These are phyloP conservation scores for Metschnikowia chrysomelidarum DNA, from an alignment of 805 yeast genomes.

Conservation along the genomic window DNA sequence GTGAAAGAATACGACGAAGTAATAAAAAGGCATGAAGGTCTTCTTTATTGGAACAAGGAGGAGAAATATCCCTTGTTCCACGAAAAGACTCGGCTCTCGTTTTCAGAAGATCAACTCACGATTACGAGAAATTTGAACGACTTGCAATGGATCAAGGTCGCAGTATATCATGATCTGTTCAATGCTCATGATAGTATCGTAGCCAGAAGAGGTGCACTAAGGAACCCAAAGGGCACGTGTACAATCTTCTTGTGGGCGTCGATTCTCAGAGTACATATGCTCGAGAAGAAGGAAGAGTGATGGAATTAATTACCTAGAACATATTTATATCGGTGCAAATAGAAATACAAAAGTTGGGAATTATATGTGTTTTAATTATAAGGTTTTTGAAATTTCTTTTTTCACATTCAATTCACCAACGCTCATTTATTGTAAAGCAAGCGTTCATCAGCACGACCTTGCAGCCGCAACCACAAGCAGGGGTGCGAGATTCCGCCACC, in stretches of 20 bases:
- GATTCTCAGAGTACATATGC: conserved; percentile 31
- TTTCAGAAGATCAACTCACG: conserved; percentile 34
- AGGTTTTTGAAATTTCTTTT: too few species aligned
- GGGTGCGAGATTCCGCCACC: too few species aligned
- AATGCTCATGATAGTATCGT: conserved; percentile 89
- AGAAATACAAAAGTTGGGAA: too few species aligned
- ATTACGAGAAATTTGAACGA: conserved; percentile 57
- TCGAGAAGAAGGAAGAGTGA: conserved; percentile 6
- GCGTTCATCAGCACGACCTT: too few species aligned
- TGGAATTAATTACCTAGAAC: neutral
- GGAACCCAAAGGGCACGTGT: conserved; percentile 52
- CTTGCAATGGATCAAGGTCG: conserved; percentile 74
- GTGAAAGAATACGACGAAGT: conserved; percentile 3
- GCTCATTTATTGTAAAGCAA: too few species aligned
- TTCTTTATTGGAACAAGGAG: conserved; percentile 1
- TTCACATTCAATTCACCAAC: too few species aligned
- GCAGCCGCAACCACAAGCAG: too few species aligned
- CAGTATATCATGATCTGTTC: conserved; percentile 65
- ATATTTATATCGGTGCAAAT: neutral
- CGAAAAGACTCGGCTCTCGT: conserved; percentile 32
- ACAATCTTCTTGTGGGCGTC: conserved; percentile 51
- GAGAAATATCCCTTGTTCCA: conserved; percentile 28
- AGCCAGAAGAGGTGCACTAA: conserved; percentile 63
- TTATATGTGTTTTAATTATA: too few species aligned
- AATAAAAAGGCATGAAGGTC: conserved; percentile 1